phyloP scores from a whole-genome alignment of 495 filamentous ascomycete genomes.

The Aspergillus carlsbadensis region DNA sequence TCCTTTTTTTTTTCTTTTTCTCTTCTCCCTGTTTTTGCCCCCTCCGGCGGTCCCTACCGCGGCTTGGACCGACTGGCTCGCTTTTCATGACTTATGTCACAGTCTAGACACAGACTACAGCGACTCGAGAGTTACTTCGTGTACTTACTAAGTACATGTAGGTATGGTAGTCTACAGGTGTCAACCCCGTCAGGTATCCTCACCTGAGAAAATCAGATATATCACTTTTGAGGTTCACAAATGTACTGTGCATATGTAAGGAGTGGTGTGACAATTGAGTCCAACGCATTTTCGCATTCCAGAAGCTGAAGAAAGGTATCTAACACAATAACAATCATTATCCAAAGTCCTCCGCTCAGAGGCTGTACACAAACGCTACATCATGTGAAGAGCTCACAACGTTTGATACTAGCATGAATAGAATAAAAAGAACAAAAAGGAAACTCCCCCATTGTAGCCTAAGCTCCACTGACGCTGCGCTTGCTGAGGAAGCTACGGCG shows the following conservation, averaged over 20 bases:
- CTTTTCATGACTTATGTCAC: too few species aligned
- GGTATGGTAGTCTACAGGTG: too few species aligned
- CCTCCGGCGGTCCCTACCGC: too few species aligned
- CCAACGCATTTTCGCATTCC: not conserved
- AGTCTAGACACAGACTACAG: too few species aligned
- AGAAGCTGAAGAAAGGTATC: not conserved
- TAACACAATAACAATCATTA: slow-evolving; percentile 3
- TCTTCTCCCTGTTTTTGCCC: too few species aligned
- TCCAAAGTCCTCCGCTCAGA: not conserved
- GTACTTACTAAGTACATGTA: too few species aligned
- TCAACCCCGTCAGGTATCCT: not conserved
- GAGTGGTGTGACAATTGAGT: not conserved
- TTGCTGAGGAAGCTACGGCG: slow-evolving; percentile 59
- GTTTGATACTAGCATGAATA: slow-evolving; percentile 2
- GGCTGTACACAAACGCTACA: not conserved
- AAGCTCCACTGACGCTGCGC: slow-evolving; percentile 46
- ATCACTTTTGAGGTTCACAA: not conserved
- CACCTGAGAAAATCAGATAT: not conserved
- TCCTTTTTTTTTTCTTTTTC: too few species aligned
- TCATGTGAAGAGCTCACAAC: slow-evolving; percentile 3
- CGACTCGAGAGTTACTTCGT: too few species aligned
- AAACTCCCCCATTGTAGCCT: slow-evolving; percentile 23
- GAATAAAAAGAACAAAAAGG: slow-evolving; percentile 6
- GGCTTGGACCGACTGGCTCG: too few species aligned
- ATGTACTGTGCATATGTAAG: not conserved